phyloP scores from a whole-genome alignment of 352 stramenopile species.

The Phytophthora pisi region DNA sequence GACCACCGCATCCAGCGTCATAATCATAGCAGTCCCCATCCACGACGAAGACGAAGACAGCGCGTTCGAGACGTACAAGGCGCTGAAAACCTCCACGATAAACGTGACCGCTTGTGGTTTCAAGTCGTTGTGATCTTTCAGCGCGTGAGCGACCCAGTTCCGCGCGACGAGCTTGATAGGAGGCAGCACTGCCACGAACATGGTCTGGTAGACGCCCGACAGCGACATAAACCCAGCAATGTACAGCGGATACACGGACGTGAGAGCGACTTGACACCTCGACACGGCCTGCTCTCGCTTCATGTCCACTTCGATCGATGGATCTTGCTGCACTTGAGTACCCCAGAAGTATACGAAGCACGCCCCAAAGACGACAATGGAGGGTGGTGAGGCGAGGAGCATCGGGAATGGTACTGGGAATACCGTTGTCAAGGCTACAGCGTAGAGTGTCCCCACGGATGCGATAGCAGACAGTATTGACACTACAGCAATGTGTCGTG shows the following conservation, averaged over 20 bases:
- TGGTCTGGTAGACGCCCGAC: background rate
- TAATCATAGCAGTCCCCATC: slow-evolving; percentile 2
- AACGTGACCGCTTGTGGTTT: slow-evolving; percentile 9
- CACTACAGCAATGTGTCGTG: background rate
- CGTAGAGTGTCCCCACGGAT: background rate
- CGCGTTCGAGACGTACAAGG: slow-evolving; percentile 2
- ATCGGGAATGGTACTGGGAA: background rate
- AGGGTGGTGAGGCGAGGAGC: background rate
- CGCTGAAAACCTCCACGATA: slow-evolving; percentile 17
- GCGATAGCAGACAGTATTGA: background rate
- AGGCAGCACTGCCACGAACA: background rate
- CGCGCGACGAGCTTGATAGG: background rate
- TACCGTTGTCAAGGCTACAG: background rate
- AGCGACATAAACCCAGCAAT: background rate
- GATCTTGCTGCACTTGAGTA: background rate
- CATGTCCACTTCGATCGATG: background rate
- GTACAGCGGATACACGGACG: background rate
- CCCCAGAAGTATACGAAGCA: background rate
- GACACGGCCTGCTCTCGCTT: background rate
- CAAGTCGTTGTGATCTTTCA: background rate
- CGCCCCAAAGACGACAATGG: background rate
- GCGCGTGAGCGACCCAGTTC: slow-evolving; percentile 3
- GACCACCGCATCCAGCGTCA: background rate
- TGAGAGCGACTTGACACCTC: background rate
- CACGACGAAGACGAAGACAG: background rate